Conservation (phyloP, 2,329 filamentous ascomycete species). For the Colletotrichum higginsianum region DNA sequence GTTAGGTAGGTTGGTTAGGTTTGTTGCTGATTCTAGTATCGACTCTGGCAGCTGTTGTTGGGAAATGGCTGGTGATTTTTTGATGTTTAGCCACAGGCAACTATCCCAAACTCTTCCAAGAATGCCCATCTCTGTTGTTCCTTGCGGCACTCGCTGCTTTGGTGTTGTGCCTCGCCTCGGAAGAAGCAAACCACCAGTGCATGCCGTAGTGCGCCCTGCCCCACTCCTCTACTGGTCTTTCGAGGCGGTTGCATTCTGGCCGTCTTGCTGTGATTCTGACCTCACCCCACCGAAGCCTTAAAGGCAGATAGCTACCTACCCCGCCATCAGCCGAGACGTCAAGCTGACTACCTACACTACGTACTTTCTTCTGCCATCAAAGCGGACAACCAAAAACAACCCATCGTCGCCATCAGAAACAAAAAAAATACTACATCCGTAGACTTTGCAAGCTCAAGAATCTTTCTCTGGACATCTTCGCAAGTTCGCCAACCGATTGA, state of each 20-base stretch:
- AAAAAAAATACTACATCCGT: background rate
- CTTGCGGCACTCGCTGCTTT: background rate
- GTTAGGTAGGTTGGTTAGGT: no score
- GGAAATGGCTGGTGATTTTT: no score
- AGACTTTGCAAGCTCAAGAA: no score
- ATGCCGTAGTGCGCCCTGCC: background rate
- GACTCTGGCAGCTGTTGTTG: no score
- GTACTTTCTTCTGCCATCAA: slow-evolving; percentile 7
- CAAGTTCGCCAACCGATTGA: no score
- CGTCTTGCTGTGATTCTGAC: slow-evolving; percentile 9
- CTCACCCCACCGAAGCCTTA: slow-evolving; percentile 33
- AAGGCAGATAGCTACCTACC: slow-evolving; percentile 29
- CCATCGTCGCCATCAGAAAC: background rate
- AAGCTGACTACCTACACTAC: background rate
- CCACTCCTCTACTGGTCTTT: slow-evolving; percentile 2
- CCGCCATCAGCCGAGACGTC: slow-evolving; percentile 34
- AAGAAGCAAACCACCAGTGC: background rate
- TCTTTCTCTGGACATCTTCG: background rate
- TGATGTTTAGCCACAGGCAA: background rate
- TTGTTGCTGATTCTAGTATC: no score
- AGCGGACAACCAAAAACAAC: background rate
- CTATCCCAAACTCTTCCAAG: background rate
- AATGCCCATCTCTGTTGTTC: background rate
- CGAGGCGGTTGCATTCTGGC: background rate
- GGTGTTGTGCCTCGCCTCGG: background rate